phyloP scores from a whole-genome alignment of 23 red algal genomes.

The Gracilaria domingensis region DNA sequence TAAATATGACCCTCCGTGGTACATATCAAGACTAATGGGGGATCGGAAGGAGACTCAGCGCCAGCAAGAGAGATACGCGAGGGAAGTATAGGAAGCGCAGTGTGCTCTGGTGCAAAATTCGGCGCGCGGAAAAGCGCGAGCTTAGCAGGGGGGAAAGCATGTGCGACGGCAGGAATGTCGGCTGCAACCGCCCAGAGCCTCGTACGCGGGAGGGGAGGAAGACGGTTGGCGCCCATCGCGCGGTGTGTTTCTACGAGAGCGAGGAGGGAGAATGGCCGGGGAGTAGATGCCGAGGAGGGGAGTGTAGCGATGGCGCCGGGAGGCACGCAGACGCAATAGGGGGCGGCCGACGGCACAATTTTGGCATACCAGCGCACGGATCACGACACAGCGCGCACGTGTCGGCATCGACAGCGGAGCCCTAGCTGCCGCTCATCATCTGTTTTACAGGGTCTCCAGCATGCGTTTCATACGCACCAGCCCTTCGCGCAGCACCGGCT shows the following conservation, averaged over 20 bases:
- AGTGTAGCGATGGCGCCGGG: background rate
- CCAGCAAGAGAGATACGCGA: constrained; percentile 10
- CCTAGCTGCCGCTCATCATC: background rate
- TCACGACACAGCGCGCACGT: constrained; percentile 32
- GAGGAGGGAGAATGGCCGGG: background rate
- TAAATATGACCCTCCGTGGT: constrained; percentile 21
- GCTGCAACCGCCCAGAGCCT: constrained; percentile 7
- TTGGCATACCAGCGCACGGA: background rate
- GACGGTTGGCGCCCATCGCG: constrained; percentile 29
- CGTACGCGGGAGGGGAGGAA: constrained; percentile 3
- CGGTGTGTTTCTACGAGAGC: background rate
- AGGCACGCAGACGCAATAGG: background rate
- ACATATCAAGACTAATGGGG: constrained; percentile 21
- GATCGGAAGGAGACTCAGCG: constrained; percentile 30
- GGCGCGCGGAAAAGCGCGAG: constrained; percentile 27
- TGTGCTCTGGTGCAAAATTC: constrained; percentile 2
- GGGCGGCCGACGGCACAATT: constrained; percentile 6
- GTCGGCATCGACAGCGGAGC: background rate
- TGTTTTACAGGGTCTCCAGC: constrained; percentile 19
- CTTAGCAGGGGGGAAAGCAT: constrained; percentile 20
- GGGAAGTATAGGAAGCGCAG: background rate
- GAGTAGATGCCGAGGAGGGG: background rate
- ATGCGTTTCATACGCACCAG: constrained; percentile 73
- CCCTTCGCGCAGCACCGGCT: constrained; percentile 71
- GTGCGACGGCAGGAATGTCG: constrained; percentile 25